Conservation (phyloP, 495 filamentous ascomycete genomes). For the Trichoderma reesei region DNA sequence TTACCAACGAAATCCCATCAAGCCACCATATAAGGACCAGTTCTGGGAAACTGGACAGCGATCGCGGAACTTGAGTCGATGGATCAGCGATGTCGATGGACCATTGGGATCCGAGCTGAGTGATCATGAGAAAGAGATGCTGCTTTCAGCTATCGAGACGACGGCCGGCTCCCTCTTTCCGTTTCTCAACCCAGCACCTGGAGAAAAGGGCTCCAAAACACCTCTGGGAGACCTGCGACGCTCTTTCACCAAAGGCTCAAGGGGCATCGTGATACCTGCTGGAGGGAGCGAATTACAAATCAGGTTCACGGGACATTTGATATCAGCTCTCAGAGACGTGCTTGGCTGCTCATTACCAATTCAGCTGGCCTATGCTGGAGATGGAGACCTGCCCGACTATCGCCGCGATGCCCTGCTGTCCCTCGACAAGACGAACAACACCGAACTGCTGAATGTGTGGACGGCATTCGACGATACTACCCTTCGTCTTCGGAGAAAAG, state of each 20-base stretch:
- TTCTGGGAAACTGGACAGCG: conserved; percentile 10
- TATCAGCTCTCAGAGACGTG: conserved; percentile 15
- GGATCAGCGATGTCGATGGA: neutral
- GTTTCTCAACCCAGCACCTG: neutral
- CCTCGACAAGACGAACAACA: conserved; percentile 6
- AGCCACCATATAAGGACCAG: conserved; percentile 11
- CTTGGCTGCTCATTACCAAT: conserved; percentile 15
- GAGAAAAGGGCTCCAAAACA: neutral
- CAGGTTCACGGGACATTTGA: conserved; percentile 13
- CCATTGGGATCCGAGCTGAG: too few relatives aligned
- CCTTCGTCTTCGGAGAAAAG: conserved; percentile 5
- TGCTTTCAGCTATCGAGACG: neutral
- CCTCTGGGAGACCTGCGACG: conserved; percentile 1
- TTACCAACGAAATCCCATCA: neutral
- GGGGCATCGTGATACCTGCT: conserved; percentile 11
- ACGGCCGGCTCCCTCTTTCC: conserved; percentile 8
- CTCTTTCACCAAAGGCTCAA: neutral
- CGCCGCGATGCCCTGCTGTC: conserved; percentile 11
- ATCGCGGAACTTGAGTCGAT: conserved; percentile 4
- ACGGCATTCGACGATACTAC: conserved; percentile 15
- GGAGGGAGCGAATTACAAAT: neutral
- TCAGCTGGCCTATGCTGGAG: conserved; percentile 18
- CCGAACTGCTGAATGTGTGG: conserved; percentile 13
- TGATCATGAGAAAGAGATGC: neutral
- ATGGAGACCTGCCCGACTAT: conserved; percentile 13